Base-by-base conservation (phyloP, 768 basidiomycete species). In the Nevesoporus exiguus region DNA sequence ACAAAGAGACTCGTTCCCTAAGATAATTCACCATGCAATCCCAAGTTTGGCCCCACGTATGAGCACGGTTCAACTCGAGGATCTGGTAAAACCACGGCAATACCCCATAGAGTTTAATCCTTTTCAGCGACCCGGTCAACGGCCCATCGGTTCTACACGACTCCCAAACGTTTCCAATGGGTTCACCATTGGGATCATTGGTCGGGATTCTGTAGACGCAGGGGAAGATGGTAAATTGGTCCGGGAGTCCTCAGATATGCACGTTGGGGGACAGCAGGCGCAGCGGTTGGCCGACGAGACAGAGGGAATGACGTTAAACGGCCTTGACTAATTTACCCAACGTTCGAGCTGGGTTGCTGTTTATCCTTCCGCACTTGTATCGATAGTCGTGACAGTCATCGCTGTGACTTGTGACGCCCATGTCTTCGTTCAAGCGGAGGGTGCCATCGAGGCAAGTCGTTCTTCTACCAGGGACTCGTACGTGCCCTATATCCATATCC, bases 381-480 rank as follows among this genome's bases (percentile, higher is more conserved):
- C 41, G 3, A 17, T 48, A 21, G 27, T n/a, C 14, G 47, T 60
- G 51, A 58, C 55, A 34, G 7, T 43, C 29, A 40, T 8, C 15
- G 9, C 5, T 21, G 61, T 62, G 58, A 63, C 61, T 8, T 2
- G 61, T 59, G 48, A 63, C 53, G 7, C 14, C 14, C 22, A 88
- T 90, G 88, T 86, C 85, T 57, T 88, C 87, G n/a, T 91, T 91
- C 84, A 90, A 85, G 70, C 78, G 87, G 60, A 86, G 78, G 67
- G 64, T 72, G 10, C 66, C 77, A 24, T 66, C 76, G 33, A 83
- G 80, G 59, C 75, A 76, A 37, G 57, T 70, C 9, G 66, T 66
- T 34, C 66, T 71, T 29, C 74, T 76, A 40, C 59, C 75, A 14
- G 87, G 86, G 13, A 85, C 86, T 40, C 82, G 80, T 33, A 50